Conservation (phyloP, 768 basidiomycete genomes). For the Podaxis sp. region DNA sequence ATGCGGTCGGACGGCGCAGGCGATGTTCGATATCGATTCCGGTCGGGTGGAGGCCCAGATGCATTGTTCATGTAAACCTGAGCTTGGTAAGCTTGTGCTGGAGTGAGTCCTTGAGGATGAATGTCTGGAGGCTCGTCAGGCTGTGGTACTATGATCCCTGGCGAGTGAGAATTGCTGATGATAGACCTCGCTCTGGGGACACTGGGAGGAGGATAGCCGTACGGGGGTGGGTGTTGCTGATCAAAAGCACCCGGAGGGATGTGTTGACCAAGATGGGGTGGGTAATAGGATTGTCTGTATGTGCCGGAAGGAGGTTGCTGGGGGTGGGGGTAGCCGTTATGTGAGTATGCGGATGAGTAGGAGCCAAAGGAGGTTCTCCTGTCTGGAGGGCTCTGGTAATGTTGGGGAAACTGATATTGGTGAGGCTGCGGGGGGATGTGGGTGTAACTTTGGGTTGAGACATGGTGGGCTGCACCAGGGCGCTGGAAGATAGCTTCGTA, state of each 20-base stretch:
- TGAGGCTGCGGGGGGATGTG: constrained; percentile 22
- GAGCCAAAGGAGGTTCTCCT: constrained; percentile 44
- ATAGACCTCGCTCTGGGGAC: constrained; percentile 48
- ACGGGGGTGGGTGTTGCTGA: constrained; percentile 23
- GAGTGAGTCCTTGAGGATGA: constrained; percentile 56
- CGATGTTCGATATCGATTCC: constrained; percentile 24
- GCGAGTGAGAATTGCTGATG: constrained; percentile 31
- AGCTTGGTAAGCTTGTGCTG: constrained; percentile 78
- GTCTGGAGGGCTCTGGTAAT: constrained; percentile 30
- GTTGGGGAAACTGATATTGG: constrained; percentile 20
- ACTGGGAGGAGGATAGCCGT: constrained; percentile 24
- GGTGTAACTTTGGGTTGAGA: constrained; percentile 22
- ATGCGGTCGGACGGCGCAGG: constrained; percentile 22
- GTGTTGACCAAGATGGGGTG: constrained; percentile 21
- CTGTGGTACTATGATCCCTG: constrained; percentile 40
- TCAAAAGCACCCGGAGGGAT: constrained; percentile 20
- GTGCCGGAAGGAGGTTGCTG: constrained; percentile 17
- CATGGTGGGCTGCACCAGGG: constrained; percentile 55
- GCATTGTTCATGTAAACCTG: constrained; percentile 57
- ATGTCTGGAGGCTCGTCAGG: constrained; percentile 49
- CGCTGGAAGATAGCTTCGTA: constrained; percentile 89
- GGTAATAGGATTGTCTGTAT: constrained; percentile 38
- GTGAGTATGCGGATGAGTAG: constrained; percentile 25
- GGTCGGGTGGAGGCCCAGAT: constrained; percentile 23
- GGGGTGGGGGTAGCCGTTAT: constrained; percentile 18